Evolutionary conservation across 148 eudicot genomes (phyloP), one percentile per base, ranked within the genome.

Genomic region (Vaccinium vitisidaea): DNA sequence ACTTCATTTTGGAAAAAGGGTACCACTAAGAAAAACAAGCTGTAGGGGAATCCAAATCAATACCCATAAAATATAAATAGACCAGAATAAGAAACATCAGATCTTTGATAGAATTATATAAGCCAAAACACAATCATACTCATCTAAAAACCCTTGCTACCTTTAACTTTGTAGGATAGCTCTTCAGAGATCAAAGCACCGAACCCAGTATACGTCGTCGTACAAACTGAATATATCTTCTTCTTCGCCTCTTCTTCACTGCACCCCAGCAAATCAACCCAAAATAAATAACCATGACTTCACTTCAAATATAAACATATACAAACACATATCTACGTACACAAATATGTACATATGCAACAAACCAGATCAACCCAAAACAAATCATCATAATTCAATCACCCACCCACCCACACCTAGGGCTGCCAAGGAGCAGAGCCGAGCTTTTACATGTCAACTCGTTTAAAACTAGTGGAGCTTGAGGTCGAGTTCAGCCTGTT

Each of bases 181-280:
- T 96, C 99, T 85, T 96, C 99, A 10, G 99, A 92, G 55, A 96
- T 91, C 88, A 93, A 86, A 87, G 94, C 95, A 79, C 99, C 99
- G 82, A 96, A 96, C 9, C 99, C 99, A 70, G 99, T 96, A 86
- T 96, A 96, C 3, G 99, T 94, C 1, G 94, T 88, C 1, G 99
- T 96, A 54, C 90, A 92, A 84, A 96, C 93, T n/a, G 98, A 96
- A 80, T 96, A 96, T 56, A 96, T 96, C 91, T 92, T 96, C 92
- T 92, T 92, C 88, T 88, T 96, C 2, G 99, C 99, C 90, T 94
- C 97, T 75, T 94, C 99, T 88, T 96, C 99, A 88, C 98, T 96
- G 86, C 86, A 91, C 63, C 56, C 79, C 79, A 48, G 25, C 56
- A 67, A 52, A 75, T 36, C 81, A 80, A 21, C 19, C 39, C 74